Conservation (phyloP, 352 stramenopile genomes). For the Globisporangium takayamanum region DNA sequence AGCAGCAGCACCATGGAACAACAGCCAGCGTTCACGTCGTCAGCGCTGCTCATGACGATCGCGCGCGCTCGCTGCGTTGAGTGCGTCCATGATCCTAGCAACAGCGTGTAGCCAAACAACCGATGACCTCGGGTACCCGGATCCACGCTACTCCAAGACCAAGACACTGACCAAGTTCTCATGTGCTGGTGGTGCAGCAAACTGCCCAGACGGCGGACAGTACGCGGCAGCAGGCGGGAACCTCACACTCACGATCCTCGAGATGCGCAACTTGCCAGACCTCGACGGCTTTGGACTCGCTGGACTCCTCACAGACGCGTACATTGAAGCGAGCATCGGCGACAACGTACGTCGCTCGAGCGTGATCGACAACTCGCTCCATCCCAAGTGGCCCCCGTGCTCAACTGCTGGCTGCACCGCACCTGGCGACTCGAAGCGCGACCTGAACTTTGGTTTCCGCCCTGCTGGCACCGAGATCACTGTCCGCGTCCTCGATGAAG, state of each 20-base stretch:
- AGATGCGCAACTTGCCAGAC: slow-evolving; percentile 81
- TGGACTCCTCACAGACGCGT: slow-evolving; percentile 70
- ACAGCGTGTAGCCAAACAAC: slow-evolving; percentile 37
- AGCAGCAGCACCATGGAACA: background rate
- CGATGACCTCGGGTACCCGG: slow-evolving; percentile 47
- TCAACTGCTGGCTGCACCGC: slow-evolving; percentile 31
- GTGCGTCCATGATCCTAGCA: background rate
- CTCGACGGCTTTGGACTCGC: slow-evolving; percentile 70
- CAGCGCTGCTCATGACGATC: background rate
- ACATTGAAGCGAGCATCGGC: slow-evolving; percentile 64
- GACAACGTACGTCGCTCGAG: slow-evolving; percentile 55
- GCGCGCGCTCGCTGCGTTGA: background rate
- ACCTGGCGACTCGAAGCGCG: slow-evolving; percentile 39
- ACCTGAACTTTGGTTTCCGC: slow-evolving; percentile 85
- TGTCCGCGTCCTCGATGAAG: slow-evolving; percentile 67
- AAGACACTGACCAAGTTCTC: slow-evolving; percentile 57
- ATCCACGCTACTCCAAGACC: slow-evolving; percentile 51
- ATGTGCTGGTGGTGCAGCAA: slow-evolving; percentile 51
- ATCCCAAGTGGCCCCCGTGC: slow-evolving; percentile 65
- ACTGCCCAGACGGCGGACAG: slow-evolving; percentile 66
- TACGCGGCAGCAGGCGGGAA: slow-evolving; percentile 80
- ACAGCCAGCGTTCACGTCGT: too few relatives aligned
- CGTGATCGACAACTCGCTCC: slow-evolving; percentile 21
- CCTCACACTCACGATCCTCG: slow-evolving; percentile 77
- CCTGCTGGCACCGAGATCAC: slow-evolving; percentile 68